Conservation (phyloP, 78 protist species). For the Dictyostelium capitatum region DNA sequence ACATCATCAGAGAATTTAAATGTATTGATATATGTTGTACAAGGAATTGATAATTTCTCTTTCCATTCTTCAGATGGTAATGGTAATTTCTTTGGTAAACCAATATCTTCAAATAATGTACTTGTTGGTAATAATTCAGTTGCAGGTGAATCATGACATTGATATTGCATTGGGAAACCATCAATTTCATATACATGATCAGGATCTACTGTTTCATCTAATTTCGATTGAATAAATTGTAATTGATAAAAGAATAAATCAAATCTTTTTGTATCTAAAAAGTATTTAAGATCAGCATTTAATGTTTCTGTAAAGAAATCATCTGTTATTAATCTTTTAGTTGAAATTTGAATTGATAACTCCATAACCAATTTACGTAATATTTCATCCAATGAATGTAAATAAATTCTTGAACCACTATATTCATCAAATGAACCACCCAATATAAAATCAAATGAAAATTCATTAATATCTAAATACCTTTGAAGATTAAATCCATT, state of each 20-base stretch:
- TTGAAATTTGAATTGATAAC: neutral
- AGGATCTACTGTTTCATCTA: neutral
- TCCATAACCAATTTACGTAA: neutral
- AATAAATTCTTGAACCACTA: neutral
- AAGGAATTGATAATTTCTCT: neutral
- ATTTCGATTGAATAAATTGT: neutral
- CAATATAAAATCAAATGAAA: neutral
- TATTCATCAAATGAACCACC: neutral
- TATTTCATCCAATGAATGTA: neutral
- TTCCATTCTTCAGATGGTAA: neutral
- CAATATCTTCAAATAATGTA: too few species aligned
- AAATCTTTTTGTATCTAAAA: neutral
- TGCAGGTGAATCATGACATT: neutral
- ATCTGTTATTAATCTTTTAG: too few species aligned
- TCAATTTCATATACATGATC: neutral
- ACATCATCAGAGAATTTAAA: neutral
- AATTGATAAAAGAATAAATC: neutral
- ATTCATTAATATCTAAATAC: neutral
- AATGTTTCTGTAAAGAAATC: neutral
- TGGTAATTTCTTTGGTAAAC: neutral
- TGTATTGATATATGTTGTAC: neutral
- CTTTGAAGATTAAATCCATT: neutral
- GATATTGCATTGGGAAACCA: neutral
- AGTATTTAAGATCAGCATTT: neutral
- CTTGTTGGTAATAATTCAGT: neutral